phyloP scores from a whole-genome alignment of 2,329 filamentous ascomycete species.

The Clarireedia sp. region DNA sequence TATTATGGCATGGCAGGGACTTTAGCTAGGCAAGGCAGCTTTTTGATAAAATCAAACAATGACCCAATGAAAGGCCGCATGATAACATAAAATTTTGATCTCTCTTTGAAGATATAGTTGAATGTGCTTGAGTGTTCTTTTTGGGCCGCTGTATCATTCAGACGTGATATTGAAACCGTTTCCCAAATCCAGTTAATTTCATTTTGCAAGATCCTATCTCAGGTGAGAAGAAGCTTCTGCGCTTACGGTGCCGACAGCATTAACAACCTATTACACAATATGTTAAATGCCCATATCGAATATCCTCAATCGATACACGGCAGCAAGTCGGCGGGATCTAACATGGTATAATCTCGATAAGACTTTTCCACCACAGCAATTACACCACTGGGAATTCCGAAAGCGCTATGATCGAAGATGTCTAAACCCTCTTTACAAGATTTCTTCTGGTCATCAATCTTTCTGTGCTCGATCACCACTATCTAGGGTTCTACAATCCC shows the following conservation, averaged over 20 bases:
- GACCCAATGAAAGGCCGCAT: slow-evolving; percentile 29
- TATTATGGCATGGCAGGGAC: slow-evolving; percentile 28
- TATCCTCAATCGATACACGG: too few relatives aligned
- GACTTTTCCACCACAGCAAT: background rate
- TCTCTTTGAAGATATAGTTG: background rate
- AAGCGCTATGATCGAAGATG: background rate
- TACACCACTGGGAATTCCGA: background rate
- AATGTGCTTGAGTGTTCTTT: background rate
- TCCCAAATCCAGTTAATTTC: too few relatives aligned
- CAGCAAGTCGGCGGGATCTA: too few relatives aligned
- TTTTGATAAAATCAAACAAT: slow-evolving; percentile 3
- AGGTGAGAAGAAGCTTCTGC: too few relatives aligned
- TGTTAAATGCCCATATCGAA: too few relatives aligned
- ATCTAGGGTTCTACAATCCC: background rate
- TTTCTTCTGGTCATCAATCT: background rate
- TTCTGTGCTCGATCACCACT: background rate
- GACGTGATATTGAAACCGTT: background rate
- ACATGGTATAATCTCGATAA: background rate
- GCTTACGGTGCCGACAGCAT: too few relatives aligned
- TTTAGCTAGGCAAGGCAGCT: slow-evolving; percentile 25
- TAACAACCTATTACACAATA: too few relatives aligned
- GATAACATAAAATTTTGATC: slow-evolving; percentile 25
- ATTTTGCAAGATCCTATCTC: too few relatives aligned
- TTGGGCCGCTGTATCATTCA: background rate
- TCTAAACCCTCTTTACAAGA: background rate